Conservation (phyloP, 2,329 filamentous ascomycete genomes). For the Colletotrichum limetticola region DNA sequence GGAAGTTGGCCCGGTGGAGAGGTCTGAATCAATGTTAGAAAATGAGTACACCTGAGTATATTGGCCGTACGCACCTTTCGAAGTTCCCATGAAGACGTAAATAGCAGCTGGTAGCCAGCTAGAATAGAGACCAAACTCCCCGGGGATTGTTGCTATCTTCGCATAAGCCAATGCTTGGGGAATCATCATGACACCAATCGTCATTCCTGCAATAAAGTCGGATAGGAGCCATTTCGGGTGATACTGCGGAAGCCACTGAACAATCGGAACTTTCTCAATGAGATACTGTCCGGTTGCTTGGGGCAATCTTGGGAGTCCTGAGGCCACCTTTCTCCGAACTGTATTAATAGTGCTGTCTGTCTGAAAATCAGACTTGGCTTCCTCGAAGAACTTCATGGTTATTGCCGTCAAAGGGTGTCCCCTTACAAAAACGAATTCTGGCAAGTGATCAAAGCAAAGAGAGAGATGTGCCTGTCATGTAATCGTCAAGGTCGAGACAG, state of each 20-base stretch:
- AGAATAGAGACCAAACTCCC: slow-evolving; percentile 69
- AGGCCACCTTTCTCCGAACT: slow-evolving; percentile 42
- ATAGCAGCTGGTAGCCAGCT: slow-evolving; percentile 68
- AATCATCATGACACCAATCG: slow-evolving; percentile 69
- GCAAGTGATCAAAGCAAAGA: not conserved
- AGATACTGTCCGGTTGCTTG: slow-evolving; percentile 65
- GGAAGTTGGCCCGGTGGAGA: slow-evolving; percentile 73
- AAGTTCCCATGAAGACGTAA: slow-evolving; percentile 70
- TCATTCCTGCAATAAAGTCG: slow-evolving; percentile 71
- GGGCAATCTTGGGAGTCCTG: slow-evolving; percentile 54
- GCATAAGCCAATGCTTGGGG: slow-evolving; percentile 72
- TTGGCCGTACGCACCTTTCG: slow-evolving; percentile 58
- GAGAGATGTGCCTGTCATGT: not conserved
- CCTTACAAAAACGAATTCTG: no score
- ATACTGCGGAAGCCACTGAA: slow-evolving; percentile 72
- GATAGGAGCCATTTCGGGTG: slow-evolving; percentile 69
- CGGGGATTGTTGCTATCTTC: slow-evolving; percentile 69
- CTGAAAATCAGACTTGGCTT: slow-evolving; percentile 44
- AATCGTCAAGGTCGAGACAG: not conserved
- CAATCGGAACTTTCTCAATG: slow-evolving; percentile 69
- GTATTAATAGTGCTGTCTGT: slow-evolving; percentile 51
- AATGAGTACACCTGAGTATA: no score
- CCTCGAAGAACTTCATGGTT: slow-evolving; percentile 39
- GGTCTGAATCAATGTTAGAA: slow-evolving; percentile 50
- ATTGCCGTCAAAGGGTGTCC: no score